A percentile compares a stretch with the other conserved stretches of the same genome.
Conservation (phyloP, 371 early-diverging fungal species). For the Coemansia sp. region DNA sequence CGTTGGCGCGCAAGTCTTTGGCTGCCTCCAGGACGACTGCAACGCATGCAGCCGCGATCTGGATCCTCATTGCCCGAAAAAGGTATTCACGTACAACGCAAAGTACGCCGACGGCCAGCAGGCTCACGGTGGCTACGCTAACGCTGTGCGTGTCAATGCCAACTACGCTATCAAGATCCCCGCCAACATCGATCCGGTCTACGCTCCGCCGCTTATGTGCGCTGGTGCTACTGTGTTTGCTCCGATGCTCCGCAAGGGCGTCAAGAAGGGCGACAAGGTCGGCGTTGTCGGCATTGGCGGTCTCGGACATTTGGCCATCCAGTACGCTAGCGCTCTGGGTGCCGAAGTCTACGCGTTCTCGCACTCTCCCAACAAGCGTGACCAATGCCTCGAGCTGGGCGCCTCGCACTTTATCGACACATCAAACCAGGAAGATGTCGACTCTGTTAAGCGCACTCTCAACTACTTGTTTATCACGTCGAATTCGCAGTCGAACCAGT, state of each 20-base stretch:
- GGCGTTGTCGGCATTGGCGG: constrained; percentile 68
- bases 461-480: constrained; percentile 62
- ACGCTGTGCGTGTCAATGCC: constrained; percentile 61
- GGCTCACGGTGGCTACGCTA: constrained; percentile 70
- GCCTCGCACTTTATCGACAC: constrained; percentile 57
- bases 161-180: constrained; percentile 65
- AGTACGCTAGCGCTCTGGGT: constrained; percentile 61
- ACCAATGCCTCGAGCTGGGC: constrained; percentile 67
- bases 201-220: constrained; percentile 64
- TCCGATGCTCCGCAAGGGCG: constrained; percentile 53
- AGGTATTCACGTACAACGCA: constrained; percentile 59
- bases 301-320: constrained; percentile 64
- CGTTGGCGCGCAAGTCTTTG: constrained; percentile 60
- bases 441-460: constrained; percentile 38
- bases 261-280: constrained; percentile 55
- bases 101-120: constrained; percentile 61
- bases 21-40: constrained; percentile 43
- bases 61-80: constrained; percentile 50
- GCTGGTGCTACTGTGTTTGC: constrained; percentile 62
- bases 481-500: constrained; percentile 57
- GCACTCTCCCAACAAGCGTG: constrained; percentile 63
- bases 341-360: constrained; percentile 74
- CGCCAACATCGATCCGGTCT: constrained; percentile 50
- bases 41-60: constrained; percentile 27
- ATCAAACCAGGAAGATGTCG: constrained; percentile 37